phyloP scores from a whole-genome alignment of 306 rosid species.

The Purshia tridentata region DNA sequence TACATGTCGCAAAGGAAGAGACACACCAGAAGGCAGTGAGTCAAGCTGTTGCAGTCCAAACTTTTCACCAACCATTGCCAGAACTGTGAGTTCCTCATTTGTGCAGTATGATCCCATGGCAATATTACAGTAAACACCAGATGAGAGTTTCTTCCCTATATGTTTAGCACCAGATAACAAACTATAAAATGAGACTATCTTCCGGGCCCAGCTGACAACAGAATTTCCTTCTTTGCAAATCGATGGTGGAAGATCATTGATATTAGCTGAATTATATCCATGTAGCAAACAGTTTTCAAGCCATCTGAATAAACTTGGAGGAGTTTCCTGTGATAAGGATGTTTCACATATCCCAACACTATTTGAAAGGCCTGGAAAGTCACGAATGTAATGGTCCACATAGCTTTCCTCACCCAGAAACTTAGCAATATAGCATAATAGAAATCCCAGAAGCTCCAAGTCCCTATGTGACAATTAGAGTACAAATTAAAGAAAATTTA shows the following conservation, averaged over 20 bases:
- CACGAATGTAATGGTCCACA: conserved; percentile 86
- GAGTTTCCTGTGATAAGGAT: conserved; percentile 45
- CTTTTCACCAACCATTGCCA: conserved; percentile 97
- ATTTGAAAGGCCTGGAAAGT: conserved; percentile 72
- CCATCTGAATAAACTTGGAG: conserved; percentile 93
- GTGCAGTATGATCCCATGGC: conserved; percentile 74
- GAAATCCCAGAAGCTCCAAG: conserved; percentile 69
- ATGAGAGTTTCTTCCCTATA: conserved; percentile 71
- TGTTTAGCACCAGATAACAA: conserved; percentile 77
- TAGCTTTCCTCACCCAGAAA: conserved; percentile 68
- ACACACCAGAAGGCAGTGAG: conserved; percentile 87
- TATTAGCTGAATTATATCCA: conserved; percentile 55
- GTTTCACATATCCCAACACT: conserved; percentile 39
- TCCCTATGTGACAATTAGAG: conserved; percentile 52
- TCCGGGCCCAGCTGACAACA: conserved; percentile 80
- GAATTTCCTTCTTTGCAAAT: conserved; percentile 62
- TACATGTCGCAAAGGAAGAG: conserved; percentile 92
- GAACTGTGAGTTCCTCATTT: conserved; percentile 78
- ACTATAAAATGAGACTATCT: conserved; percentile 77
- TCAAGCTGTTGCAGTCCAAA: conserved; percentile 96
- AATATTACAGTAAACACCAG: conserved; percentile 77
- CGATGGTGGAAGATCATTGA: conserved; percentile 63
- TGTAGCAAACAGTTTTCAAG: conserved; percentile 75
- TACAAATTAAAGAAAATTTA: conserved; percentile 1
- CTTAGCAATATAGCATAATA: conserved; percentile 69